A percentile compares a stretch with the other conserved stretches of the same genome.
Conservation (phyloP, 805 yeast species). For the Cyberlindnera lachancei region DNA sequence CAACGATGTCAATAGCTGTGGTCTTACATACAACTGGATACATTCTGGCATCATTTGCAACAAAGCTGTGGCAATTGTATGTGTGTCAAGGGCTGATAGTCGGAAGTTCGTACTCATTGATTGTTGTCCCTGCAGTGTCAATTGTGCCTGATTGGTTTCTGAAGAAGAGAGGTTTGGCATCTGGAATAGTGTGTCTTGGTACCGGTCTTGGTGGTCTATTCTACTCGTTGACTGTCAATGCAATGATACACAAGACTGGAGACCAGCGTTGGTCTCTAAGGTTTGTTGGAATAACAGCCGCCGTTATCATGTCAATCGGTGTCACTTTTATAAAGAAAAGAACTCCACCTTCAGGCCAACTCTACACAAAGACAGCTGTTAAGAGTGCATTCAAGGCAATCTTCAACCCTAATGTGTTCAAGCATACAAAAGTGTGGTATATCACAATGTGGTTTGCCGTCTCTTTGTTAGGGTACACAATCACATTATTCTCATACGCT, state of each 20-base stretch:
- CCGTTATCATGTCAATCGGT: constrained; percentile 30
- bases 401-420: constrained; percentile 25
- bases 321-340: constrained; percentile 27
- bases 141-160: constrained; percentile 66
- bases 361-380: constrained; percentile 1
- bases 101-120: constrained; percentile 43
- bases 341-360: constrained; percentile 15
- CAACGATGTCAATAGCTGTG: constrained; percentile 41
- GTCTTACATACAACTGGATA: constrained; percentile 44
- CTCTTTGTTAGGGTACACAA: constrained; percentile 33
- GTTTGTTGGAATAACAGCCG: constrained; percentile 35
- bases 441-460: constrained; percentile 30
- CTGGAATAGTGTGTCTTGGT: constrained; percentile 40
- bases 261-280: constrained; percentile 41
- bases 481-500: constrained; percentile 38
- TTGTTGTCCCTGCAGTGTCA: constrained; percentile 51
- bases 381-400: constrained; percentile 15
- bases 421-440: constrained; percentile 22
- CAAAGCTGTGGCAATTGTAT: constrained; percentile 54
- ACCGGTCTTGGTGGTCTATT: constrained; percentile 47
- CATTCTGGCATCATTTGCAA: constrained; percentile 52
- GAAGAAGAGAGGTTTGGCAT: constrained; percentile 47
- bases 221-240: constrained; percentile 34
- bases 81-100: constrained; percentile 60
- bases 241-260: constrained; percentile 33